phyloP scores from a whole-genome alignment of 768 basidiomycete species.

The Leccinum rimulosum region DNA sequence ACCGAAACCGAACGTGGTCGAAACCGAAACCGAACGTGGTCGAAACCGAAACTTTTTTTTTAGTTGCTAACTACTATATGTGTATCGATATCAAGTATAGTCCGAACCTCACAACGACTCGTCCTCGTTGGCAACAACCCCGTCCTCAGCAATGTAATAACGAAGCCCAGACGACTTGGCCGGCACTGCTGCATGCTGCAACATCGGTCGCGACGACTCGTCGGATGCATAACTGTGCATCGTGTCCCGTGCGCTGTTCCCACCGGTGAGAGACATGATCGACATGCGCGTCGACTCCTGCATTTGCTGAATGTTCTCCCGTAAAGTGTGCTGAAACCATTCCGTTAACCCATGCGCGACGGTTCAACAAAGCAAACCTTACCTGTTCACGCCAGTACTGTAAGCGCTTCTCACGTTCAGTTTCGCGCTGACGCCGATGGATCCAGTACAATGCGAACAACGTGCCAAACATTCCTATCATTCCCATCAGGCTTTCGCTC shows the following conservation, averaged over 20 bases:
- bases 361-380: neutral
- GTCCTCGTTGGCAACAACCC: neutral
- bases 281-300: slow-evolving; percentile 70
- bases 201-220: slow-evolving; percentile 54
- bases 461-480: slow-evolving; percentile 72
- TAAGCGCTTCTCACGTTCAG: slow-evolving; percentile 77
- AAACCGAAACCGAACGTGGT: no score
- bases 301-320: slow-evolving; percentile 79
- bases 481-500: neutral
- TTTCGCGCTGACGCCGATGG: slow-evolving; percentile 68
- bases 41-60: neutral
- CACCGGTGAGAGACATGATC: slow-evolving; percentile 48
- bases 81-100: no score
- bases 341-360: neutral
- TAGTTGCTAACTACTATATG: no score
- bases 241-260: slow-evolving; percentile 46
- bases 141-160: slow-evolving; percentile 40
- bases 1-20: no score
- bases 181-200: slow-evolving; percentile 38
- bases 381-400: slow-evolving; percentile 93
- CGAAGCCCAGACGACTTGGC: slow-evolving; percentile 51
- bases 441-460: slow-evolving; percentile 65
- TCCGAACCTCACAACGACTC: no score
- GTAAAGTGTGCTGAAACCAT: slow-evolving; percentile 61
- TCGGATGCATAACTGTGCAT: slow-evolving; percentile 52